Base-by-base conservation (phyloP, 1,284 basidiomycete species). In the Ceratobasidium sp. region DNA sequence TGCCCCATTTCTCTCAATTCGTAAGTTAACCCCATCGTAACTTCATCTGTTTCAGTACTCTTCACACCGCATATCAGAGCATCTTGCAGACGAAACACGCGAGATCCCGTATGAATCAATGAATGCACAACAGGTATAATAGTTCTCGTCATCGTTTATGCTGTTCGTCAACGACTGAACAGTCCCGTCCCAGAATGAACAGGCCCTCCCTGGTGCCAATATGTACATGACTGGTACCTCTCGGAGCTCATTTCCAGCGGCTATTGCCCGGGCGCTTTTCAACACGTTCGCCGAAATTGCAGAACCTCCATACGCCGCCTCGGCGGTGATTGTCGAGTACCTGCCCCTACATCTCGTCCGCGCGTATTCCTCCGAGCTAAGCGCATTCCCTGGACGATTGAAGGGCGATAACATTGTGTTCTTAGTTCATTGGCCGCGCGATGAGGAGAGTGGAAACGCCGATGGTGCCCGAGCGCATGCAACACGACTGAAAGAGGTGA, bases 151-250 rank as follows among this genome's bases (percentile, higher is more conserved):
- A 41, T 14, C 22, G 15, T 22, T 24, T 2, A 2, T 1, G 53
- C 24, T 56, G 22, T 7, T 53, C 53, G 5, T 27, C 27, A 3
- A 4, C 17, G 19, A n/a, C 31, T 33, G 24, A 47, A 8, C 54
- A 29, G 22, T 17, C 29, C 50, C 36, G n/a, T 47, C 2, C 9
- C 29, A 71, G 66, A 71, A 71, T 33, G 66, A 71, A 22, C 66
- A 71, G 24, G 66, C 66, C 8, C 66, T 57, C n/a, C 66, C 36
- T 8, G 66, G 66, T 6, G 54, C 56, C n/a, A 71, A 71, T 44
- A 45, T 71, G 44, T 71, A 71, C 45, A 71, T 71, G 66, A 71
- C 66, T 17, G 66, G 66, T 24, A 71, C 66, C 7, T 71, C 66
- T 2, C 47, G 66, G 47, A 48, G 15, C 44, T 27, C 53, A 7